A percentile compares a stretch with the other conserved stretches of the same genome.
Evolutionary conservation across 129 eudicot species (phyloP).

Genomic region (Lactuca sativa): DNA sequence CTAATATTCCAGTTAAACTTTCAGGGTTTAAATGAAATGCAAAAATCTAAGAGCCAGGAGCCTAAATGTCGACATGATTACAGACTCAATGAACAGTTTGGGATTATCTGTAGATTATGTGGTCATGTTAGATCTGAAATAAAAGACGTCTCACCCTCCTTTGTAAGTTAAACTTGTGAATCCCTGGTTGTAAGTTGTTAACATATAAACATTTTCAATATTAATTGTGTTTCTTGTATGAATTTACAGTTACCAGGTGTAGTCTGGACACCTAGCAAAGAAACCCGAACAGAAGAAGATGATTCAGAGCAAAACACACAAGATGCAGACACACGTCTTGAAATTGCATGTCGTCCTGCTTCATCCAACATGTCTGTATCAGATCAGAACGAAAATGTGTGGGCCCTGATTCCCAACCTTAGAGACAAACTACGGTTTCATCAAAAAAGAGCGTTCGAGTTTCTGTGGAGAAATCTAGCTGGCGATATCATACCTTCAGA

Average conservation of each 20-base stretch:
- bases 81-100: constrained; percentile 82
- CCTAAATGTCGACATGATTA: constrained; percentile 66
- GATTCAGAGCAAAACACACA: constrained; percentile 42
- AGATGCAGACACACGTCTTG: constrained; percentile 49
- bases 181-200: not conserved
- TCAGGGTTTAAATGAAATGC: constrained; percentile 49
- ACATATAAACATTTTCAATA: not conserved
- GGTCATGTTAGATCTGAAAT: constrained; percentile 85
- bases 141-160: constrained; percentile 76
- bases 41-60: constrained; percentile 33
- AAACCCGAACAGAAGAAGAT: constrained; percentile 43
- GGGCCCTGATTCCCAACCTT: constrained; percentile 86
- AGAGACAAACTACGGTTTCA: constrained; percentile 69
- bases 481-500: constrained; percentile 70
- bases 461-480: constrained; percentile 94
- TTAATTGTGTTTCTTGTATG: constrained; percentile 6
- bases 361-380: constrained; percentile 47
- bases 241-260: constrained; percentile 50
- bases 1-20: constrained; percentile 13
- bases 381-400: constrained; percentile 63
- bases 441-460: constrained; percentile 88
- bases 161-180: constrained; percentile 53
- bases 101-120: constrained; percentile 70
- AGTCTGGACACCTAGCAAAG: constrained; percentile 51
- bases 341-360: constrained; percentile 55